phyloP scores from a whole-genome alignment of 2,329 filamentous ascomycete genomes.

The Aspergillus ruber region DNA sequence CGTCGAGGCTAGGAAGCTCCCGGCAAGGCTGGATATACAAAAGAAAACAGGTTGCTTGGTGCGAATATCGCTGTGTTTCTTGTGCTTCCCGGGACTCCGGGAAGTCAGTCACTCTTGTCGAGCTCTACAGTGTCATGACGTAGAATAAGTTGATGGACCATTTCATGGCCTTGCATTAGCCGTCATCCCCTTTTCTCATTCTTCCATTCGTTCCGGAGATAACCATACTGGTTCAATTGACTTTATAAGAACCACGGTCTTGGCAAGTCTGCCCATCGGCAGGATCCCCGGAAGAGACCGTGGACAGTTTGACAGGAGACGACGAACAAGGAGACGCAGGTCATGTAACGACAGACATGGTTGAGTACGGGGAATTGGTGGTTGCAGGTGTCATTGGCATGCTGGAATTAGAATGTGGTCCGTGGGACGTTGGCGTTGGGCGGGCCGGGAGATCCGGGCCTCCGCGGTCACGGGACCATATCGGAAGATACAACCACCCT shows the following conservation, averaged over 20 bases:
- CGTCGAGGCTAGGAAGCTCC: constrained; percentile 20
- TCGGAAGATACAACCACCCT: neutral
- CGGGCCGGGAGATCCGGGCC: neutral
- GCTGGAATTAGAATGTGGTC: neutral
- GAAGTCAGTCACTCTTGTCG: neutral
- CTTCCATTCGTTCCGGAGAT: neutral
- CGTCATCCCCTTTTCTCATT: neutral
- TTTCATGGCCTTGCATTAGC: neutral
- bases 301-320: constrained; percentile 6
- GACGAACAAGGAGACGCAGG: too few species aligned
- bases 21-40: constrained; percentile 1
- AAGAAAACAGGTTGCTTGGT: too few species aligned
- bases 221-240: neutral
- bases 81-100: neutral
- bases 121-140: neutral
- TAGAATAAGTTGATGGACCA: neutral
- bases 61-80: neutral
- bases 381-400: neutral
- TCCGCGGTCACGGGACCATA: neutral
- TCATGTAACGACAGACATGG: too few species aligned
- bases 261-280: neutral
- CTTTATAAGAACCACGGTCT: neutral
- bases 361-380: neutral
- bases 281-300: neutral
- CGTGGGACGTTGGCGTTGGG: neutral